A percentile compares a stretch with the other conserved stretches of the same genome.
Evolutionary conservation across 148 eudicot species (phyloP).

Genomic region (Pharnaceum exiguum): DNA sequence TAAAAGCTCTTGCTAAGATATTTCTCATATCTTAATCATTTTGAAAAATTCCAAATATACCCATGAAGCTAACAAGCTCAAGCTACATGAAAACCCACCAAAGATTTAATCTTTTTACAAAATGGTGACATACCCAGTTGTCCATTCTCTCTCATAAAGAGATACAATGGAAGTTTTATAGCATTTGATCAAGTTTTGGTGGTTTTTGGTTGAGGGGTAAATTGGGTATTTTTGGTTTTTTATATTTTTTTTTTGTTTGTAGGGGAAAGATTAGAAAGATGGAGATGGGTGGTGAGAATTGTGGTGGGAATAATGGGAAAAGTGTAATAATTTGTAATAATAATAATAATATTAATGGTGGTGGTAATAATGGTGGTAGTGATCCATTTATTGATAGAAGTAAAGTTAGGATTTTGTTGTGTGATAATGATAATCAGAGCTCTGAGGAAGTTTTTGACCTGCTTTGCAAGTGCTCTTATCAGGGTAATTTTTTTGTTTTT

Average conservation of each 20-base stretch:
- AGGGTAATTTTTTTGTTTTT: slow-evolving; percentile 43
- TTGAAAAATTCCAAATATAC: too few relatives aligned
- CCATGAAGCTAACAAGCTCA: too few relatives aligned
- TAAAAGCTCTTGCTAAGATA: too few relatives aligned
- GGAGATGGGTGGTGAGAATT: too few relatives aligned
- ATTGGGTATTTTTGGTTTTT: not conserved
- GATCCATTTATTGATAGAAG: slow-evolving; percentile 83
- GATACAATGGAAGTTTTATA: slow-evolving; percentile 35
- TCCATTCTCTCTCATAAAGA: not conserved
- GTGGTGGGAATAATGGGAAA: too few relatives aligned
- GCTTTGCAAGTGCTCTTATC: slow-evolving; percentile 76
- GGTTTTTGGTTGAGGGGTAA: not conserved
- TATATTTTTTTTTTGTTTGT: not conserved
- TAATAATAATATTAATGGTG: too few relatives aligned
- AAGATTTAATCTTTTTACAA: not conserved
- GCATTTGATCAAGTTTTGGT: not conserved
- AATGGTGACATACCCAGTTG: not conserved
- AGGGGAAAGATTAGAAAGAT: slow-evolving; percentile 5
- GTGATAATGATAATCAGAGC: slow-evolving; percentile 65
- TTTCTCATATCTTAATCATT: too few relatives aligned
- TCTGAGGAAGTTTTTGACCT: slow-evolving; percentile 57
- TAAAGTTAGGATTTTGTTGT: slow-evolving; percentile 81
- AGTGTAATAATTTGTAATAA: too few relatives aligned
- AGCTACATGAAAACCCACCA: too few relatives aligned
- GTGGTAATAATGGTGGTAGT: too few relatives aligned